A percentile compares a stretch with the other conserved stretches of the same genome.
Evolutionary conservation across 1,284 basidiomycete genomes (phyloP).

Genomic region (Erythrobasidium hasegawianum): DNA sequence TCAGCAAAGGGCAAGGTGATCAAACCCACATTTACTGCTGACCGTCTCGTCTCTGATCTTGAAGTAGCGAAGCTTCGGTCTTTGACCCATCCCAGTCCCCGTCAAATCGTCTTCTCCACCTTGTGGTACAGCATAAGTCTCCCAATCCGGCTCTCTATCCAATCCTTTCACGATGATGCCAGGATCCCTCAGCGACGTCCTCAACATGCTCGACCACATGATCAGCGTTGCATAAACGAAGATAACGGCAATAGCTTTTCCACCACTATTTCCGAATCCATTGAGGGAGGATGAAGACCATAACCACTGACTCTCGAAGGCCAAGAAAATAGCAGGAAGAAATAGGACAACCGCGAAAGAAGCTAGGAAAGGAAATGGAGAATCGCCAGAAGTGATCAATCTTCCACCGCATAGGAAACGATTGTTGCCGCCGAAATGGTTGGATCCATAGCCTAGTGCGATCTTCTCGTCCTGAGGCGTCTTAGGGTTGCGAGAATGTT

Average conservation of each 20-base stretch:
- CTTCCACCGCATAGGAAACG: conserved; percentile 68
- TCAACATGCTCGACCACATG: conserved; percentile 64
- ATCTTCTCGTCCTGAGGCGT: conserved; percentile 4
- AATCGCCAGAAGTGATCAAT: conserved; percentile 77
- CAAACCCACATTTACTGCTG: conserved; percentile 54
- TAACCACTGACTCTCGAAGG: conserved; percentile 70
- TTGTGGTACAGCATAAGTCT: conserved; percentile 58
- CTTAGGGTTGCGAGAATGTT: background rate
- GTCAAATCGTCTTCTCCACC: conserved; percentile 49
- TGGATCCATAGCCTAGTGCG: conserved; percentile 13
- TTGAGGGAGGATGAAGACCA: conserved; percentile 70
- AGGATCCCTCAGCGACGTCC: conserved; percentile 72
- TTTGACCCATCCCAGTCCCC: conserved; percentile 27
- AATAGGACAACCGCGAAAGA: conserved; percentile 56
- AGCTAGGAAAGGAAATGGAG: conserved; percentile 68
- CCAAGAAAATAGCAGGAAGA: conserved; percentile 54
- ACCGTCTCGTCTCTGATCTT: conserved; percentile 62
- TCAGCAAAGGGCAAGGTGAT: background rate
- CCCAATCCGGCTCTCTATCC: conserved; percentile 64
- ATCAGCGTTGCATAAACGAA: conserved; percentile 44
- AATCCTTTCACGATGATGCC: conserved; percentile 71
- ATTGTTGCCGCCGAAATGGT: conserved; percentile 52
- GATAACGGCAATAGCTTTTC: conserved; percentile 70
- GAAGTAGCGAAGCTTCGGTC: conserved; percentile 71
- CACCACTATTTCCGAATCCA: conserved; percentile 63